Percentiles rank a stretch among this genome's conserved stretches.
phyloP scores from a whole-genome alignment of 306 rosid species.

The Pachyrhizus erosus region DNA sequence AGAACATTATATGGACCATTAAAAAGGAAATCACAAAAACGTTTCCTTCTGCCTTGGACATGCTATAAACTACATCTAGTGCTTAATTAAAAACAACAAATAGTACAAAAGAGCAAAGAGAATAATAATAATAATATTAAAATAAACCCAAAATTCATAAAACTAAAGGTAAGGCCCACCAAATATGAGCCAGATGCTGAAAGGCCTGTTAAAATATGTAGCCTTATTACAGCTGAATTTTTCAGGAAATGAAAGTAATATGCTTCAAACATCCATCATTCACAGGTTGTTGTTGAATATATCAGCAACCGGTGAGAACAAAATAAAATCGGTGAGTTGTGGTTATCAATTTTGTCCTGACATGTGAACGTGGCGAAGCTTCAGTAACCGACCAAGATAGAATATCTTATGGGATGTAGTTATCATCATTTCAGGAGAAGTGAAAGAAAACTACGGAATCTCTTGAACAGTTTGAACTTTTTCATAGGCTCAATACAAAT shows the following conservation, averaged over 20 bases:
- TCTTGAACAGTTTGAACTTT: not conserved
- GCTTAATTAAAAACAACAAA: conserved; percentile 14
- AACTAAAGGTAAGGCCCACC: conserved; percentile 20
- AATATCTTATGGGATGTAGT: not conserved
- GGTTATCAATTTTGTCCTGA: conserved; percentile 13
- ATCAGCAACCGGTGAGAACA: conserved; percentile 46
- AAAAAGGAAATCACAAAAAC: conserved; percentile 78
- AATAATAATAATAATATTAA: not conserved
- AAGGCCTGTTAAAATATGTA: conserved; percentile 52
- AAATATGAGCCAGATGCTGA: conserved; percentile 44
- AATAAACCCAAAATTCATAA: not conserved
- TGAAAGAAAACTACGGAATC: not conserved
- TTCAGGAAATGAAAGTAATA: not conserved
- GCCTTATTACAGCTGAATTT: conserved; percentile 47
- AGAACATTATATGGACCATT: conserved; percentile 40
- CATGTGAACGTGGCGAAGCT: conserved; percentile 17
- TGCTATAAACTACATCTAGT: conserved; percentile 21
- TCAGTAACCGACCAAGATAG: conserved; percentile 28
- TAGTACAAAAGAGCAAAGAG: not conserved
- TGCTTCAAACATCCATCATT: conserved; percentile 42
- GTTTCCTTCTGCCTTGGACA: conserved; percentile 55
- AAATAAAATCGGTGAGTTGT: conserved; percentile 15
- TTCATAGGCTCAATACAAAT: too few relatives aligned
- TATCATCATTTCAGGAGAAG: conserved; percentile 7
- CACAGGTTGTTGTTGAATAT: conserved; percentile 53